These are phyloP conservation scores for Herpetomonas samuelpessoai DNA, from an alignment of 208 protist genomes.

Conservation along the genomic window DNA sequence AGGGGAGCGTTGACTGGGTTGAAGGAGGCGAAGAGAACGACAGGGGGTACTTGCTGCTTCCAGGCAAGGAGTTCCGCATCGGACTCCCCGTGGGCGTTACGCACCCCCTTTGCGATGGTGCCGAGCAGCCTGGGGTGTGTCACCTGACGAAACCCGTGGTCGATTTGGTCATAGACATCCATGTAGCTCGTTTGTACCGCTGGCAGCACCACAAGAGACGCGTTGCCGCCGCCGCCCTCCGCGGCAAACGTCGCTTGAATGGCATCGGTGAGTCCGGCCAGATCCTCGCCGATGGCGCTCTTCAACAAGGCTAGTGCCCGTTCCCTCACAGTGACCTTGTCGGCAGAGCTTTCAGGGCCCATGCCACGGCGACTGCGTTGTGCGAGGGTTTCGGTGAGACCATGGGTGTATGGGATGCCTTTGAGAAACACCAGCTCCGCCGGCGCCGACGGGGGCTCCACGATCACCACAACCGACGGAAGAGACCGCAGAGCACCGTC, in stretches of 20 bases:
- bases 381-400: slow-evolving; percentile 22
- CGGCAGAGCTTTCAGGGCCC: neutral
- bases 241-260: no score
- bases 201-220: slow-evolving; percentile 38
- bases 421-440: slow-evolving; percentile 60
- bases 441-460: slow-evolving; percentile 58
- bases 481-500: slow-evolving; percentile 8
- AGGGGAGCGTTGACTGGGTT: slow-evolving; percentile 24
- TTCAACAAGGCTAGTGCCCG: slow-evolving; percentile 8
- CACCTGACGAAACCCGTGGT: slow-evolving; percentile 22
- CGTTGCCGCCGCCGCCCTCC: neutral
- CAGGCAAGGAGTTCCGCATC: neutral
- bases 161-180: slow-evolving; percentile 47
- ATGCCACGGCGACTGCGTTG: slow-evolving; percentile 24
- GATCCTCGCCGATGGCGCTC: slow-evolving; percentile 18
- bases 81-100: neutral
- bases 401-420: slow-evolving; percentile 55
- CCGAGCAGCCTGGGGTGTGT: slow-evolving; percentile 10
- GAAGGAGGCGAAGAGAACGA: slow-evolving; percentile 71
- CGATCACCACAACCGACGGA: slow-evolving; percentile 40
- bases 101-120: neutral
- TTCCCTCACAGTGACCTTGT: neutral
- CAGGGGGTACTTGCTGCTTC: slow-evolving; percentile 14
- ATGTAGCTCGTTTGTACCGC: slow-evolving; percentile 46
- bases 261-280: slow-evolving; percentile 6